Evolutionary conservation across 768 basidiomycete genomes (phyloP).

Genomic region (Naganishia onofrii): DNA sequence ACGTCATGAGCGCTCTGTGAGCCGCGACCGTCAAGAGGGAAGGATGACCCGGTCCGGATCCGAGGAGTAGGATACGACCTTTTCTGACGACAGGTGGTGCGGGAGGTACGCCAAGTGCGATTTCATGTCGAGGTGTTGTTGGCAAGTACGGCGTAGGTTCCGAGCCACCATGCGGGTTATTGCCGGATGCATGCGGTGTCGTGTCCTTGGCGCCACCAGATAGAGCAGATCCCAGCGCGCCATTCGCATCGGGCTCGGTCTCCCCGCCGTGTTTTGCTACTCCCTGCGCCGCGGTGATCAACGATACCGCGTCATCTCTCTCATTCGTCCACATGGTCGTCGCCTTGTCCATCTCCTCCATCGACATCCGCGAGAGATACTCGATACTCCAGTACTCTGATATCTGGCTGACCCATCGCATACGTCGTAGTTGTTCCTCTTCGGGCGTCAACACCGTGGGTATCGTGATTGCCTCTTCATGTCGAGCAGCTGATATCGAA

Average conservation of each 20-base stretch:
- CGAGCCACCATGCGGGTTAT: conserved; percentile 12
- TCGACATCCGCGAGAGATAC: conserved; percentile 67
- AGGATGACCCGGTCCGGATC: conserved; percentile 93
- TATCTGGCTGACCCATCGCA: conserved; percentile 92
- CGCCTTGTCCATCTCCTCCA: conserved; percentile 66
- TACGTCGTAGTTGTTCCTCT: conserved; percentile 60
- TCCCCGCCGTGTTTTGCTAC: conserved; percentile 10
- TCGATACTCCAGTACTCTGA: conserved; percentile 93
- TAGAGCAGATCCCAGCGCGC: not conserved
- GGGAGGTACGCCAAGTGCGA: conserved; percentile 36
- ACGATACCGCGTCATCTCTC: conserved; percentile 25
- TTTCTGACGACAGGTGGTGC: conserved; percentile 43
- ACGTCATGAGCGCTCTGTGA: conserved; percentile 71
- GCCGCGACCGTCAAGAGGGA: conserved; percentile 86
- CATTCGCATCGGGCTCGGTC: conserved; percentile 20
- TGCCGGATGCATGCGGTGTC: not conserved
- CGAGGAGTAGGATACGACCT: conserved; percentile 84
- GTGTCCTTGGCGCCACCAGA: not conserved
- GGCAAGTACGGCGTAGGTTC: conserved; percentile 20
- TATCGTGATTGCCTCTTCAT: conserved; percentile 13
- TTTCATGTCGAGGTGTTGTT: conserved; percentile 36
- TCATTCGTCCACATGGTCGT: conserved; percentile 51
- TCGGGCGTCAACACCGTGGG: conserved; percentile 25
- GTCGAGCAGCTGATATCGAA: not conserved
- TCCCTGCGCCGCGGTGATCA: not conserved